Percentiles rank a stretch among this genome's conserved stretches.
These are phyloP conservation scores for Phyllosticta capitalensis DNA, from an alignment of 2,329 filamentous ascomycete species.

Conservation along the genomic window DNA sequence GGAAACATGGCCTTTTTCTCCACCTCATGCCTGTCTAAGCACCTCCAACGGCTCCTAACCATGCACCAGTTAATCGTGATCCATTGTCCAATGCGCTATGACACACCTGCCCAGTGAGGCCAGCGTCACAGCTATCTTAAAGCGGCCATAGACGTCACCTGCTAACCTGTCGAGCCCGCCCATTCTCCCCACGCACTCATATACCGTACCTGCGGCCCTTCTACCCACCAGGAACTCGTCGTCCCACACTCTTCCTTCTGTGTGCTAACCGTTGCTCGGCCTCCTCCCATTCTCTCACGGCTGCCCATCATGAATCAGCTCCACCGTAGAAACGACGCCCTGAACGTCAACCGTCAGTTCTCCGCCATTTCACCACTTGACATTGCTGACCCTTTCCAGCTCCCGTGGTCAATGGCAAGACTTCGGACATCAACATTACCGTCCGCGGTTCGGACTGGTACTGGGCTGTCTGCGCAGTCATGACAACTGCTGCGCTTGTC, in stretches of 20 bases:
- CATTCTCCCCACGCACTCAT: neutral
- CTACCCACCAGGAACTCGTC: neutral
- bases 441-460: slow-evolving; percentile 53
- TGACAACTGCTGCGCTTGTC: slow-evolving; percentile 44
- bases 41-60: neutral
- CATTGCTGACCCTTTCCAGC: neutral
- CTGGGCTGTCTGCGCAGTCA: slow-evolving; percentile 51
- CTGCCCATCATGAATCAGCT: neutral
- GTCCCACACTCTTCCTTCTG: neutral
- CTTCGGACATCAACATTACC: slow-evolving; percentile 49
- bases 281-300: neutral
- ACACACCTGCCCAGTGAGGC: neutral
- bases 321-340: slow-evolving; percentile 34
- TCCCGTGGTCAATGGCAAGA: slow-evolving; percentile 31
- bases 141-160: neutral
- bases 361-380: slow-evolving; percentile 19
- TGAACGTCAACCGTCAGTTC: slow-evolving; percentile 33
- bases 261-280: no score
- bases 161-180: neutral
- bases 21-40: neutral
- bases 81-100: neutral
- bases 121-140: neutral
- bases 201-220: neutral
- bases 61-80: neutral
- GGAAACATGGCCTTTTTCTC: neutral